Conservation (phyloP, 768 basidiomycete species). For the Suillus fuscotomentosus region DNA sequence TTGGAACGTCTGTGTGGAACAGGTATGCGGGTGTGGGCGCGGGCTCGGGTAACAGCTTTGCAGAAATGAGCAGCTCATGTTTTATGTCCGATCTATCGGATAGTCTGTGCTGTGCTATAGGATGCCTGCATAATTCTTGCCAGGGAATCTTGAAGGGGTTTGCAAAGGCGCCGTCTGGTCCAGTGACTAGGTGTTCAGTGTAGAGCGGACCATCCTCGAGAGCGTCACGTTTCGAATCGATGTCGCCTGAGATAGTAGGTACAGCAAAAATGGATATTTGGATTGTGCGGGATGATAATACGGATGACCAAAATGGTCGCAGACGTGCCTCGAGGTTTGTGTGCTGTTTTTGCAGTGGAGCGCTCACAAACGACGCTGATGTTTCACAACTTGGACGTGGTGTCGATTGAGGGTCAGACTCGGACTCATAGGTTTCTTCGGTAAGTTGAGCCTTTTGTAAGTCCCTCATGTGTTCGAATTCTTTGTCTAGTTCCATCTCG, state of each 20-base stretch:
- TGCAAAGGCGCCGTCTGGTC: slow-evolving; percentile 73
- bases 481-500: slow-evolving; percentile 55
- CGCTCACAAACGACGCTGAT: slow-evolving; percentile 2
- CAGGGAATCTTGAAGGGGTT: slow-evolving; percentile 61
- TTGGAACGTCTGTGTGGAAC: slow-evolving; percentile 7
- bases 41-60: slow-evolving; percentile 45
- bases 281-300: slow-evolving; percentile 60
- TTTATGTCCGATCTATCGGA: slow-evolving; percentile 44
- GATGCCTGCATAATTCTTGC: slow-evolving; percentile 66
- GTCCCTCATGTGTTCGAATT: slow-evolving; percentile 34
- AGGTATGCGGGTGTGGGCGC: slow-evolving; percentile 18
- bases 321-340: slow-evolving; percentile 76
- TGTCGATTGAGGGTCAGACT: slow-evolving; percentile 15
- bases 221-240: slow-evolving; percentile 25
- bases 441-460: background rate
- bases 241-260: background rate
- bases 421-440: slow-evolving; percentile 3
- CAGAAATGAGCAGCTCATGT: slow-evolving; percentile 53
- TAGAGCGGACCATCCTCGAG: slow-evolving; percentile 46
- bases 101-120: slow-evolving; percentile 52
- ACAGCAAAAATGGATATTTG: slow-evolving; percentile 58
- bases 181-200: slow-evolving; percentile 52
- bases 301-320: slow-evolving; percentile 78
- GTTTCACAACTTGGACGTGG: slow-evolving; percentile 14
- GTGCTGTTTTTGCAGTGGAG: slow-evolving; percentile 55